phyloP scores from a whole-genome alignment of 495 filamentous ascomycete species.

The Opeltia flavorubescens region DNA sequence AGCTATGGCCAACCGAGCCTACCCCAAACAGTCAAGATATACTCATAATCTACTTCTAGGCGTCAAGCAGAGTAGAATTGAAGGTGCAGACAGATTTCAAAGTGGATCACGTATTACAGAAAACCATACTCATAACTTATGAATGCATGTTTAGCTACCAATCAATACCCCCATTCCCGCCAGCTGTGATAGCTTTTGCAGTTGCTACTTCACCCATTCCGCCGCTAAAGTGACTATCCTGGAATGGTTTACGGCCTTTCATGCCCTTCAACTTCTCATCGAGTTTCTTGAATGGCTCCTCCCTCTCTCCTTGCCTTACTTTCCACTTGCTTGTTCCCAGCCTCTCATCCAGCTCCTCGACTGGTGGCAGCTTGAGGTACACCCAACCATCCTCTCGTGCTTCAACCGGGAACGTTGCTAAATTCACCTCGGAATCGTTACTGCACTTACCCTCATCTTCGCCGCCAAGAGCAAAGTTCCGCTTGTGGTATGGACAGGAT shows the following conservation, averaged over 20 bases:
- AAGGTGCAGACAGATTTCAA: too few species aligned
- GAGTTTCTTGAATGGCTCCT: slow-evolving; percentile 49
- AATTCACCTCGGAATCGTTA: slow-evolving; percentile 63
- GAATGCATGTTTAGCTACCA: slow-evolving; percentile 39
- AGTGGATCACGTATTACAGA: too few species aligned
- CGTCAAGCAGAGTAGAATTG: too few species aligned
- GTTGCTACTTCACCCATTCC: slow-evolving; percentile 29
- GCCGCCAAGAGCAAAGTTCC: slow-evolving; percentile 70
- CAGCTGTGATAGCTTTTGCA: slow-evolving; percentile 28
- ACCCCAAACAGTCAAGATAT: not conserved
- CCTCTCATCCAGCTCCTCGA: slow-evolving; percentile 72
- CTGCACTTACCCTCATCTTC: slow-evolving; percentile 55
- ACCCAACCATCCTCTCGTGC: slow-evolving; percentile 68
- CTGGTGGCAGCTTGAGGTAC: slow-evolving; percentile 71
- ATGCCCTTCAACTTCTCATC: slow-evolving; percentile 48
- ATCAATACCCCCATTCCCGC: slow-evolving; percentile 44
- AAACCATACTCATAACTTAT: not conserved
- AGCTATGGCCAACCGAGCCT: not conserved
- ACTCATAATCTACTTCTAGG: not conserved
- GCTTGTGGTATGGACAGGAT: slow-evolving; percentile 85
- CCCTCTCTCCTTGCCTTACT: slow-evolving; percentile 58
- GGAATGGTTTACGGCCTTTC: slow-evolving; percentile 41
- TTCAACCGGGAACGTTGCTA: slow-evolving; percentile 77
- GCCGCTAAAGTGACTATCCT: slow-evolving; percentile 32
- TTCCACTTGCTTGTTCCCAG: slow-evolving; percentile 76